A percentile compares a stretch with the other conserved stretches of the same genome.
Conservation (phyloP, 257 asterid species). For the Solanum raphanifolium region DNA sequence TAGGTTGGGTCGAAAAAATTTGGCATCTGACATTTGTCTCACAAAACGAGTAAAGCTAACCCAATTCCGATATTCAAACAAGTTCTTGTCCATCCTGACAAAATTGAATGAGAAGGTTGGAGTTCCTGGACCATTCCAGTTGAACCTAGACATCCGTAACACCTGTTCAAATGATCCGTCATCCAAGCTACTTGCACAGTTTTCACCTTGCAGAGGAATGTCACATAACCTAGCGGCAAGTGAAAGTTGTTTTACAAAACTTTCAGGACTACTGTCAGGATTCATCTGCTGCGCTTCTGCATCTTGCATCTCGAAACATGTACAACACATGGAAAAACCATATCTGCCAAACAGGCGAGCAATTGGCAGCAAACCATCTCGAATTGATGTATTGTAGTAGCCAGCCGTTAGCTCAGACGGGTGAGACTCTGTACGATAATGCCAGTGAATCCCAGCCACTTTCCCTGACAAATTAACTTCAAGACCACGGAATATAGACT, state of each 20-base stretch:
- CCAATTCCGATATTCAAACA: slow-evolving; percentile 48
- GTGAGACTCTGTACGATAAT: slow-evolving; percentile 42
- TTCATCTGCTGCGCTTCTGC: slow-evolving; percentile 35
- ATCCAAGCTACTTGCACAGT: slow-evolving; percentile 37
- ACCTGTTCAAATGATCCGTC: slow-evolving; percentile 51
- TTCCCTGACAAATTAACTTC: slow-evolving; percentile 52
- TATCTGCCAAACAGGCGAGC: slow-evolving; percentile 50
- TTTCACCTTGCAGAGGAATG: slow-evolving; percentile 55
- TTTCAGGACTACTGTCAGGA: slow-evolving; percentile 46
- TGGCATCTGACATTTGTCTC: slow-evolving; percentile 43
- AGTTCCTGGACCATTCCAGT: slow-evolving; percentile 32
- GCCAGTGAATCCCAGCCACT: slow-evolving; percentile 57
- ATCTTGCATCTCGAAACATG: slow-evolving; percentile 56
- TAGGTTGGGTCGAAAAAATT: slow-evolving; percentile 28
- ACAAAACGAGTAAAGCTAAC: slow-evolving; percentile 54
- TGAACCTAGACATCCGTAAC: slow-evolving; percentile 44
- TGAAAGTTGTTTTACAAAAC: slow-evolving; percentile 47
- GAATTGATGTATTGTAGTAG: slow-evolving; percentile 43
- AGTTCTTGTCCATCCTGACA: slow-evolving; percentile 52
- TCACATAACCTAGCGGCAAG: slow-evolving; percentile 39
- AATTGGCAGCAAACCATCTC: slow-evolving; percentile 51
- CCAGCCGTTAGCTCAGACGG: slow-evolving; percentile 64
- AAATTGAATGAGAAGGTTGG: slow-evolving; percentile 66
- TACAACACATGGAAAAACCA: slow-evolving; percentile 45
- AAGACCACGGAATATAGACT: slow-evolving; percentile 41